Percentiles rank a stretch among this genome's conserved stretches.
Conservation (phyloP, 2,329 filamentous ascomycete species). For the Tolypocladium nubicola region DNA sequence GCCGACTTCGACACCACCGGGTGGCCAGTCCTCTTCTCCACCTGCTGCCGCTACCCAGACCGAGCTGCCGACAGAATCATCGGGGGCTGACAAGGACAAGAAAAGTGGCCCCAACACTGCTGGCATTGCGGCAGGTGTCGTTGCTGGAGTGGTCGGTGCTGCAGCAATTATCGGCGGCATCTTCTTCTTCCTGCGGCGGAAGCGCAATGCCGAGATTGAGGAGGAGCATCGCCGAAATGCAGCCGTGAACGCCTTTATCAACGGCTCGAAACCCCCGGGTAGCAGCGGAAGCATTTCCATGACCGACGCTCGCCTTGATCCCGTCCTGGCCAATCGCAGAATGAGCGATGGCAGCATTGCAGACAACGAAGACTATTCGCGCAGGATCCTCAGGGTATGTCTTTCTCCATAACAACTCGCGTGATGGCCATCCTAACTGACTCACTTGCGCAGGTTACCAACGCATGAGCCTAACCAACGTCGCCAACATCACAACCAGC, state of each 20-base stretch:
- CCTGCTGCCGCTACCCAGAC: constrained; percentile 9
- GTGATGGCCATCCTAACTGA: neutral
- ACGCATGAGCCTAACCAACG: constrained; percentile 33
- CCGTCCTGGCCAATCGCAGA: constrained; percentile 71
- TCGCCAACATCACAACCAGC: constrained; percentile 4
- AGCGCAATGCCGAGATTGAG: constrained; percentile 66
- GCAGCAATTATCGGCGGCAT: constrained; percentile 55
- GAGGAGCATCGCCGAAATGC: constrained; percentile 77
- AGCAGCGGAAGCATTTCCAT: constrained; percentile 59
- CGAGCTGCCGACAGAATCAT: constrained; percentile 6
- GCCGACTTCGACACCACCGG: neutral
- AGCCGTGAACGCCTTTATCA: constrained; percentile 67
- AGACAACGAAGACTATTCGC: constrained; percentile 93
- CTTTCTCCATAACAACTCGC: neutral
- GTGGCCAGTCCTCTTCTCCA: constrained; percentile 7
- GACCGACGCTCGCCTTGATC: constrained; percentile 77
- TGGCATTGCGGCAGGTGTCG: constrained; percentile 78
- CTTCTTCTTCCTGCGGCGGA: constrained; percentile 66
- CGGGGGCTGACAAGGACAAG: constrained; percentile 10
- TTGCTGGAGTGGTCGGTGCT: constrained; percentile 68
- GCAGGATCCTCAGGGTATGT: constrained; percentile 85
- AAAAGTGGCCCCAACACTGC: constrained; percentile 54
- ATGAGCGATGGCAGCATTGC: constrained; percentile 94
- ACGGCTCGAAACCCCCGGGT: constrained; percentile 49
- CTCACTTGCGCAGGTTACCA: constrained; percentile 37